phyloP scores from a whole-genome alignment of 306 rosid species.

The Ormosia emarginata region DNA sequence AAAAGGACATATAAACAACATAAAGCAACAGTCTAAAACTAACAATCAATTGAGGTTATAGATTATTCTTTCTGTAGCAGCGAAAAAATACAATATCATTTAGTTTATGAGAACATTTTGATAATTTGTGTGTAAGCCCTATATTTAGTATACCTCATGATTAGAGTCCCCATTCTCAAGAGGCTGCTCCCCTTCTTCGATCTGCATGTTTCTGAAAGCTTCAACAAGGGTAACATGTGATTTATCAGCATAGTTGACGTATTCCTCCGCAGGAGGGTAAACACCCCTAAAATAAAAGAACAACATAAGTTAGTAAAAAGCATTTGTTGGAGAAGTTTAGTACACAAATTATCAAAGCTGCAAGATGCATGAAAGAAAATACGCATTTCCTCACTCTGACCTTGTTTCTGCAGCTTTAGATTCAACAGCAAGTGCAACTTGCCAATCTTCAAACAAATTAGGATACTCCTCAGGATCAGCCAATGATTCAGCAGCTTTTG shows the following conservation, averaged over 20 bases:
- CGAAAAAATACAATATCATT: not conserved
- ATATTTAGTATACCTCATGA: slow-evolving; percentile 58
- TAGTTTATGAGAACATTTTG: not conserved
- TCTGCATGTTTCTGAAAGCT: slow-evolving; percentile 77
- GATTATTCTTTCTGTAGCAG: not conserved
- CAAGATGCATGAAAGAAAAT: not conserved
- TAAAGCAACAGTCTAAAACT: not conserved
- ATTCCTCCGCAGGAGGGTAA: slow-evolving; percentile 69
- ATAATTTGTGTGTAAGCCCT: not conserved
- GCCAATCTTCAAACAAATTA: slow-evolving; percentile 94
- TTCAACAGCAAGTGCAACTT: slow-evolving; percentile 91
- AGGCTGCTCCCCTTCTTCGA: slow-evolving; percentile 62
- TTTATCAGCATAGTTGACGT: slow-evolving; percentile 54
- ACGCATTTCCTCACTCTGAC: slow-evolving; percentile 35
- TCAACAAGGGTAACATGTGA: slow-evolving; percentile 79
- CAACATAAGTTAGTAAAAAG: slow-evolving; percentile 17
- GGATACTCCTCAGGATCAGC: slow-evolving; percentile 99
- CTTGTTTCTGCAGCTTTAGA: slow-evolving; percentile 69
- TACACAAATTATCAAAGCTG: not conserved
- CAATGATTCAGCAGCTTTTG: slow-evolving; percentile 94
- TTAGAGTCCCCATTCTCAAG: slow-evolving; percentile 79
- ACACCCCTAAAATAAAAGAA: slow-evolving; percentile 55
- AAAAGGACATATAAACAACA: slow-evolving; percentile 4
- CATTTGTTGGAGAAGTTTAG: not conserved
- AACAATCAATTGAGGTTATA: not conserved